phyloP scores from a whole-genome alignment of 495 filamentous ascomycete species.

The Thozetella sp. region DNA sequence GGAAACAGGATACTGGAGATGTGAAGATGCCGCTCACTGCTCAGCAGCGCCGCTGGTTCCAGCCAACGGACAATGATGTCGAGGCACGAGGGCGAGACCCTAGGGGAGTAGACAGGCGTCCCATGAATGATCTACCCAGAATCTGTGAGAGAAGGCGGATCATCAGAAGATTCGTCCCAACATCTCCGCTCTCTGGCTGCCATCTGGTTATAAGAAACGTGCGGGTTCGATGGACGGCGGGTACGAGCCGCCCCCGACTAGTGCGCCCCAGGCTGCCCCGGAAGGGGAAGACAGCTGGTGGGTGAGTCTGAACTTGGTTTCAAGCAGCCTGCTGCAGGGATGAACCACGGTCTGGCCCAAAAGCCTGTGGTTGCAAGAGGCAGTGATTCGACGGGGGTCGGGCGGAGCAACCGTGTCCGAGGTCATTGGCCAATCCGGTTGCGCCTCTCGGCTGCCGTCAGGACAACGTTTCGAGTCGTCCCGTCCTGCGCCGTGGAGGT shows the following conservation, averaged over 20 bases:
- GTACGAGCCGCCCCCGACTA: no score
- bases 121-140: constrained; percentile 7
- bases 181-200: not conserved
- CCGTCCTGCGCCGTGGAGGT: not conserved
- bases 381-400: not conserved
- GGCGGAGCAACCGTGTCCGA: not conserved
- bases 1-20: not conserved
- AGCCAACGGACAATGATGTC: not conserved
- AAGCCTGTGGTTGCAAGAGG: not conserved
- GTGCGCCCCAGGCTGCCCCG: no score
- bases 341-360: not conserved
- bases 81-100: not conserved
- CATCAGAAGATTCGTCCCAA: not conserved
- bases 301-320: not conserved
- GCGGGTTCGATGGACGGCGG: not conserved
- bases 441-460: not conserved
- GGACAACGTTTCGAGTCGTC: not conserved
- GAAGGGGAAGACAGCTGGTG: not conserved
- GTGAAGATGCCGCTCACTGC: not conserved
- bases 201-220: not conserved
- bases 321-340: not conserved
- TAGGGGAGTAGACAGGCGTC: not conserved
- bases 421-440: not conserved
- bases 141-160: not conserved
- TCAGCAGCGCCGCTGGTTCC: constrained; percentile 1